Evolutionary conservation across 2,329 filamentous ascomycete genomes (phyloP).

Genomic region (Fusarium irregulare): DNA sequence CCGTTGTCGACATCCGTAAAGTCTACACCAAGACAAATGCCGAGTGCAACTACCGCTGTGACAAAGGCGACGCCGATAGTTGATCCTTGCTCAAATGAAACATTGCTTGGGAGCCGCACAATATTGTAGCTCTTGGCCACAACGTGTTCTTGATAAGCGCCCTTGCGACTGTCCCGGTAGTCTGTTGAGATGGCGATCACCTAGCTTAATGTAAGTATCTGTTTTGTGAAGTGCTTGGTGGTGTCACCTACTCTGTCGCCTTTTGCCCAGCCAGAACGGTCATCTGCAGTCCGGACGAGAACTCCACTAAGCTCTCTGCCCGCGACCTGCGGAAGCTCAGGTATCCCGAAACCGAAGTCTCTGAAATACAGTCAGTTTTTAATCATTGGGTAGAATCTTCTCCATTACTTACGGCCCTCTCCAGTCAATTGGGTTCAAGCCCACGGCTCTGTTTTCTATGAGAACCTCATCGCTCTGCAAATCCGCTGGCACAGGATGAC

Average conservation of each 20-base stretch:
- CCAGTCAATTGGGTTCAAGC: constrained; percentile 82
- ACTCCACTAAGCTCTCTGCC: constrained; percentile 75
- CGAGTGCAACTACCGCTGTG: constrained; percentile 73
- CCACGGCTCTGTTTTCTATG: constrained; percentile 54
- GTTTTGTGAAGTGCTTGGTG: constrained; percentile 58
- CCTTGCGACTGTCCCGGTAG: constrained; percentile 78
- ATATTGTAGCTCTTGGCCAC: constrained; percentile 74
- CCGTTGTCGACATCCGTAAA: constrained; percentile 65
- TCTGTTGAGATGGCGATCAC: constrained; percentile 77
- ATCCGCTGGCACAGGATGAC: constrained; percentile 45
- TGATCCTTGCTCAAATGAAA: constrained; percentile 66
- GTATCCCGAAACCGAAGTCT: constrained; percentile 77
- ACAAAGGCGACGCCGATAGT: constrained; percentile 78
- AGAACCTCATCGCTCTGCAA: constrained; percentile 56
- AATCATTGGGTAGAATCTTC: too few species aligned
- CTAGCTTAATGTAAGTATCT: constrained; percentile 63
- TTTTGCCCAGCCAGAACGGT: neutral
- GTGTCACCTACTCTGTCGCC: constrained; percentile 26
- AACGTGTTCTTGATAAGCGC: constrained; percentile 77
- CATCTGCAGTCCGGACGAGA: constrained; percentile 31
- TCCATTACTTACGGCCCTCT: constrained; percentile 71
- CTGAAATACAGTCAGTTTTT: too few species aligned
- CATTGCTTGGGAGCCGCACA: constrained; percentile 65
- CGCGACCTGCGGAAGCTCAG: constrained; percentile 74
- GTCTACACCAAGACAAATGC: constrained; percentile 76